Evolutionary conservation across 2,329 filamentous ascomycete genomes (phyloP).

Genomic region (Penicillium psychrosexuale): DNA sequence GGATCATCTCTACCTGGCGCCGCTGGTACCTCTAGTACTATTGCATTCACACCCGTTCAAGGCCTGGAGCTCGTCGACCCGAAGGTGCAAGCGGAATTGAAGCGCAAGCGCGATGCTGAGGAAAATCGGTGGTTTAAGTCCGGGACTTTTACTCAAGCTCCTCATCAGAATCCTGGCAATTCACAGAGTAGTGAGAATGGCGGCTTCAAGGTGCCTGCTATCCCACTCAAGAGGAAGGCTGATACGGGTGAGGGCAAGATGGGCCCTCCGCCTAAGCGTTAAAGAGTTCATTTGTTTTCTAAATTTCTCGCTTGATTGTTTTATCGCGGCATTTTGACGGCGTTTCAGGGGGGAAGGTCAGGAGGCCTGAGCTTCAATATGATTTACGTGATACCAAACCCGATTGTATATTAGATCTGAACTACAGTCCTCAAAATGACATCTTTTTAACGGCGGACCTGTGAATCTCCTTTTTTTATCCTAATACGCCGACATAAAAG

Average conservation of each 20-base stretch:
- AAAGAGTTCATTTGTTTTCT: conserved; percentile 10
- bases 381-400: conserved; percentile 20
- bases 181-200: conserved; percentile 47
- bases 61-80: conserved; percentile 94
- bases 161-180: conserved; percentile 33
- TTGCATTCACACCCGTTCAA: conserved; percentile 92
- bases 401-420: conserved; percentile 10
- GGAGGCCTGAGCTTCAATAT: conserved; percentile 8
- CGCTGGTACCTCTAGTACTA: conserved; percentile 74
- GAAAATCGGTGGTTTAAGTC: conserved; percentile 96
- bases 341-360: conserved; percentile 15
- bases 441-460: too few species aligned
- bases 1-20: conserved; percentile 64
- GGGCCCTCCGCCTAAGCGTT: conserved; percentile 40
- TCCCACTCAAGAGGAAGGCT: conserved; percentile 71
- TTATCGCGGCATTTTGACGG: conserved; percentile 17
- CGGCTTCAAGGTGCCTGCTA: conserved; percentile 77
- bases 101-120: conserved; percentile 85
- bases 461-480: too few species aligned
- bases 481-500: too few species aligned
- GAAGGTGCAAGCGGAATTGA: conserved; percentile 82
- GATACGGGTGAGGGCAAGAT: conserved; percentile 62
- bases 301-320: conserved; percentile 3
- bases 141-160: conserved; percentile 91
- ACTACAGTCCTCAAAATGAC: background rate